Base-by-base conservation (phyloP, 768 basidiomycete species). In the Polyporus arcularius region DNA sequence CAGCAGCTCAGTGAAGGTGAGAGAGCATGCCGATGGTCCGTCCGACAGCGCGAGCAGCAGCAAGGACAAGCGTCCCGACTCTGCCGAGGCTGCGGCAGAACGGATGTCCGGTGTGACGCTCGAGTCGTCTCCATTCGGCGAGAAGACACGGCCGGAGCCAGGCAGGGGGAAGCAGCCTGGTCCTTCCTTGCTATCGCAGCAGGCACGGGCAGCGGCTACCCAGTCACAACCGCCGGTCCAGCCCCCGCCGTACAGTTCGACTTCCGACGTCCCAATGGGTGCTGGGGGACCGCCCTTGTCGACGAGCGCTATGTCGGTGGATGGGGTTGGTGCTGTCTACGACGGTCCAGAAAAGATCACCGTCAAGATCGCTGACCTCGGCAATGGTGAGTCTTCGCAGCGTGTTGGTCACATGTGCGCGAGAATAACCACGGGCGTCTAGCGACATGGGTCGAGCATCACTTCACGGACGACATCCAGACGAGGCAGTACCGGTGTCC, bases 391-490 rank as follows among this genome's bases (percentile, higher is more conserved):
- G 86, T 31, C 1, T 35, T 42, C 58, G 15, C 47, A 43, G 55
- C 28, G 30, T 45, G 14, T 21, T 60, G 18, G 26, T 8, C 45
- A 11, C 64, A 53, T 57, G 53, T 30, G 41, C 58, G 57, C 35
- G 43, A 57, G 51, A 12, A 41, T 62, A 6, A 59, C 42, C 41
- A 26, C 28, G 41, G 40, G 31, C 52, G 51, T 54, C 45, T 67
- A 88, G 91, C 91, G 10, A 93, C 91, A 1, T 92, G 91, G 91
- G 85, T 85, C 32, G 92, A 96, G 69, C 92, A 98, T 66, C 97
- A 98, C 71, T 99, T 98, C 65, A 98, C 97, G 45, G 96, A 99
- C 75, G 97, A 98, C 69, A 98, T 98, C 67, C 91, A 98, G 77
- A 99, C 97, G 30, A 78, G 96, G 69, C 97, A 98, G 70, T 98